Conservation (phyloP, 805 yeast species). For the Kluyveromyces aestuarii region DNA sequence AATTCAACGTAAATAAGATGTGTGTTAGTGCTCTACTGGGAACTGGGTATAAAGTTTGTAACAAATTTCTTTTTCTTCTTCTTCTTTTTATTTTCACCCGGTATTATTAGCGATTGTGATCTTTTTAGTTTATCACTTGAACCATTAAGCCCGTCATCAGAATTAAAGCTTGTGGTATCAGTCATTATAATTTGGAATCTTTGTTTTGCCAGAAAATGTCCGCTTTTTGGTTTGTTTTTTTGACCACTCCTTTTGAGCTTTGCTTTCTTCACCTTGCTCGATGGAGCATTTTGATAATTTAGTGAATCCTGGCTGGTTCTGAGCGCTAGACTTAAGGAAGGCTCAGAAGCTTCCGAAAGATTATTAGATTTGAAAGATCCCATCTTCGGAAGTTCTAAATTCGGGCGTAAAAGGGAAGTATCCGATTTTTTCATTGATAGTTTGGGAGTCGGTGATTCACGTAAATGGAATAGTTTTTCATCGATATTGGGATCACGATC, state of each 20-base stretch:
- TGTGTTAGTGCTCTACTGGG: neutral
- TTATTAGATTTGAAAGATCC: slow-evolving; percentile 27
- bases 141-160: slow-evolving; percentile 7
- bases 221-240: neutral
- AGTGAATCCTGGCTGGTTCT: neutral
- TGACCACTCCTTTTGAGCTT: slow-evolving; percentile 2
- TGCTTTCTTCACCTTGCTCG: slow-evolving; percentile 1
- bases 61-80: neutral
- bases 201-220: slow-evolving; percentile 10
- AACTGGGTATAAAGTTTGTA: slow-evolving; percentile 1
- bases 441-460: slow-evolving; percentile 28
- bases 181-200: slow-evolving; percentile 30
- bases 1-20: neutral
- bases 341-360: slow-evolving; percentile 4
- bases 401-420: neutral
- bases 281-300: neutral
- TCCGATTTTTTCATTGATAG: slow-evolving; percentile 1
- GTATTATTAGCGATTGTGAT: slow-evolving; percentile 19
- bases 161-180: slow-evolving; percentile 24
- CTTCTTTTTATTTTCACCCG: slow-evolving; percentile 3
- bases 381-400: slow-evolving; percentile 28
- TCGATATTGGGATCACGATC: slow-evolving; percentile 12
- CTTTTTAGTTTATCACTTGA: slow-evolving; percentile 15
- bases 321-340: neutral
- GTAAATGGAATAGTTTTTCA: slow-evolving; percentile 14